Conservation (phyloP, 805 yeast genomes). For the Starmerella gropengiesseri region DNA sequence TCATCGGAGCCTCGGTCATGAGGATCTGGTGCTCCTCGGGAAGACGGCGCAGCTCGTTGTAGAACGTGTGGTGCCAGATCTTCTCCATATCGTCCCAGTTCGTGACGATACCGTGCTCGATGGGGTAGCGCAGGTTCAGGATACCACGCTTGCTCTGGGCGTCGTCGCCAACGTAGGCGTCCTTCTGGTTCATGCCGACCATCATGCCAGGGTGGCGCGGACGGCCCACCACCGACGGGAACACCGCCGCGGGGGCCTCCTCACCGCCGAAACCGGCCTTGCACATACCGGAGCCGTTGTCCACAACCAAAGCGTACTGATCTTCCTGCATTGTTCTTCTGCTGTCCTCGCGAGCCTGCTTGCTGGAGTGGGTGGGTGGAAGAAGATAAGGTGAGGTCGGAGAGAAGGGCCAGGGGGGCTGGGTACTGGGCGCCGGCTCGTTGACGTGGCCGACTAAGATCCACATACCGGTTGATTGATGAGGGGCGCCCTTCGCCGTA, state of each 20-base stretch:
- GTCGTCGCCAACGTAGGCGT: conserved; percentile 98
- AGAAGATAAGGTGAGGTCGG: conserved; percentile 9
- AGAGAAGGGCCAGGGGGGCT: conserved; percentile 7
- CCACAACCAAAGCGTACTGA: conserved; percentile 59
- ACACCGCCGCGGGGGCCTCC: conserved; percentile 99
- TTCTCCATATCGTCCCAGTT: conserved; percentile 99
- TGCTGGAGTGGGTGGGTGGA: conserved; percentile 1
- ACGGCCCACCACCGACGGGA: conserved; percentile 99
- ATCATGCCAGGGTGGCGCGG: conserved; percentile 99
- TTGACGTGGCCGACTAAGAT: not conserved
- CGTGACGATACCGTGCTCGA: conserved; percentile 99
- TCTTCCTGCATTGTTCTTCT: conserved; percentile 26
- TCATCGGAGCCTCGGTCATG: conserved; percentile 99
- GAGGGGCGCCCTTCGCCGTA: conserved; percentile 2
- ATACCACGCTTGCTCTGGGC: conserved; percentile 99
- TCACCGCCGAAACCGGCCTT: conserved; percentile 99
- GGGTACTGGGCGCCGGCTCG: conserved; percentile 6
- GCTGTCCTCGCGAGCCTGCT: not conserved
- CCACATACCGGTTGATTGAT: not conserved
- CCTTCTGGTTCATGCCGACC: conserved; percentile 99
- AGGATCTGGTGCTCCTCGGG: conserved; percentile 99
- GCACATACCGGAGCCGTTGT: conserved; percentile 99
- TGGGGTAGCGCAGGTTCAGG: conserved; percentile 95
- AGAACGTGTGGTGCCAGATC: conserved; percentile 99
- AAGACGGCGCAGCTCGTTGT: conserved; percentile 99